Conservation (phyloP, 768 basidiomycete genomes). For the Dentipellis sp. region DNA sequence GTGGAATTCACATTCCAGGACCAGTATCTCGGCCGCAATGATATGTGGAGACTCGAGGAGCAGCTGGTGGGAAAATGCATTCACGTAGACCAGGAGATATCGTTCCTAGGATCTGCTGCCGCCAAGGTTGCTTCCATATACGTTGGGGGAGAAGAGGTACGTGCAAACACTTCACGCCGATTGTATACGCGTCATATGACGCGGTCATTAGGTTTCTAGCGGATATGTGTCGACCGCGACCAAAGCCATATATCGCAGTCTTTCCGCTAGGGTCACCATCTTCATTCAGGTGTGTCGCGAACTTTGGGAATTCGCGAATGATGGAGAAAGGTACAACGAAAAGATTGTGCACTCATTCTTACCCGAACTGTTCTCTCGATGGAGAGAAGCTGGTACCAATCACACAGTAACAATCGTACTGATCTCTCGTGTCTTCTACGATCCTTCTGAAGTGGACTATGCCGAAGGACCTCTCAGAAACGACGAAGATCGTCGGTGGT, state of each 20-base stretch:
- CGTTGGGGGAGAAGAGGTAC: conserved; percentile 56
- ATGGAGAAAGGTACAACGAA: conserved; percentile 92
- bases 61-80: conserved; percentile 74
- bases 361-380: conserved; percentile 77
- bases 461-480: conserved; percentile 74
- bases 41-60: conserved; percentile 93
- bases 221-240: conserved; percentile 77
- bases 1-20: conserved; percentile 91
- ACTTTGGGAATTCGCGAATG: conserved; percentile 94
- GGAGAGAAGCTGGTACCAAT: conserved; percentile 78
- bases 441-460: conserved; percentile 67
- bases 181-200: not conserved
- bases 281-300: conserved; percentile 96
- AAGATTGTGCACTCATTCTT: conserved; percentile 98
- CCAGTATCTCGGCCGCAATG: conserved; percentile 90
- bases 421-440: conserved; percentile 88
- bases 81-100: conserved; percentile 76
- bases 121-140: conserved; percentile 80
- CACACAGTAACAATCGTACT: conserved; percentile 93
- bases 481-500: conserved; percentile 72
- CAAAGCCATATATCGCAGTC: conserved; percentile 80
- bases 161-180: conserved; percentile 7
- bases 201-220: conserved; percentile 52
- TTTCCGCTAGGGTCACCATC: conserved; percentile 86
- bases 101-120: conserved; percentile 73